A percentile compares a stretch with the other conserved stretches of the same genome.
These are phyloP conservation scores for Alternaria angustiovoidea DNA, from an alignment of 2,329 filamentous ascomycete species.

Conservation along the genomic window DNA sequence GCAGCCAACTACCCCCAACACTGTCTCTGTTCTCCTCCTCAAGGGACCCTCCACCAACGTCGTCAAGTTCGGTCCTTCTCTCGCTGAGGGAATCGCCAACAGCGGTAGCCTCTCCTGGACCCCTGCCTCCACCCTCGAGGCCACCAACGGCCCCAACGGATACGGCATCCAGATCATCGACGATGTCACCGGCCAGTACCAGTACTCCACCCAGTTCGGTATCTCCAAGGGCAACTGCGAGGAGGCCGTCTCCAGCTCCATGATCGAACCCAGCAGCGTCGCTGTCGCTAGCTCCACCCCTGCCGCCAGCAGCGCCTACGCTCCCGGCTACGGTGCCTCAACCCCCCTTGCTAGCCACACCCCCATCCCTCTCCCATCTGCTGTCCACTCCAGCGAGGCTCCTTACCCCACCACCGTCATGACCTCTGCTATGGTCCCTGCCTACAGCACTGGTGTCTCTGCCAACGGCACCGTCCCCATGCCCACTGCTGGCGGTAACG, in stretches of 20 bases:
- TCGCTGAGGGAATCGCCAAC: constrained; percentile 63
- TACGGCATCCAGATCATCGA: constrained; percentile 70
- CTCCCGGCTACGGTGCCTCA: constrained; percentile 7
- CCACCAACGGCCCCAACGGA: constrained; percentile 54
- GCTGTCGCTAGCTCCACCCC: constrained; percentile 4
- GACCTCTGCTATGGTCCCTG: constrained; percentile 32
- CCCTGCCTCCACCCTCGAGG: constrained; percentile 58
- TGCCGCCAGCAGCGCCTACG: constrained; percentile 16
- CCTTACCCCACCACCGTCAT: constrained; percentile 24
- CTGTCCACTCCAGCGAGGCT: constrained; percentile 16
- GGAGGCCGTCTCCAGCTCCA: constrained; percentile 28
- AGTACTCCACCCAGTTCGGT: constrained; percentile 68
- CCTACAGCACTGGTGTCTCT: constrained; percentile 6
- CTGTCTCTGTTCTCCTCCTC: constrained; percentile 67
- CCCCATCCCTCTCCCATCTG: constrained; percentile 15
- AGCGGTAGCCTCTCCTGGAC: constrained; percentile 65
- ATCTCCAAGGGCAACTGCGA: constrained; percentile 57
- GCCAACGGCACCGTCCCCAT: constrained; percentile 44
- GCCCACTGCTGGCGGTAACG: constrained; percentile 35
- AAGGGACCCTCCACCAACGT: constrained; percentile 66
- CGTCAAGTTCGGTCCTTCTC: constrained; percentile 59
- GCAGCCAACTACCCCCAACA: constrained; percentile 58
- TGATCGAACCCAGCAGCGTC: constrained; percentile 13
- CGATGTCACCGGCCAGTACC: constrained; percentile 66
- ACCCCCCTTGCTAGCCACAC: constrained; percentile 21